Evolutionary conservation across 257 asterid species (phyloP).

Genomic region (Scutellaria baicalensis): DNA sequence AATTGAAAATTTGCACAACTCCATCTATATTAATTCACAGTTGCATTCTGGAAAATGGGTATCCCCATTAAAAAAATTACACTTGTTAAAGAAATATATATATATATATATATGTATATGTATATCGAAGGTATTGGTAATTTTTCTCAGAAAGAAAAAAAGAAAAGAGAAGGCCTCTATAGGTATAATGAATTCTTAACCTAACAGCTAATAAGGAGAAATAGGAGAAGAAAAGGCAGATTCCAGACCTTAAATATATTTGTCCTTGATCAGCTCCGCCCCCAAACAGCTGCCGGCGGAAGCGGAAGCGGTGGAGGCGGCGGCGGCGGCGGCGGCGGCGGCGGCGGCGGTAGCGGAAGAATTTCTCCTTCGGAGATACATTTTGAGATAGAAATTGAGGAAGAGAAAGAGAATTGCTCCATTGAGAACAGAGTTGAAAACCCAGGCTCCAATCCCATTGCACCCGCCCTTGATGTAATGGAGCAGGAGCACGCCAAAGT

Average conservation of each 20-base stretch:
- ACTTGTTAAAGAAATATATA: not conserved
- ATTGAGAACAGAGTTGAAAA: constrained; percentile 63
- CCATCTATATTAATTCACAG: not conserved
- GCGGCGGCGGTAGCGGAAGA: not conserved
- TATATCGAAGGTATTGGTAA: not conserved
- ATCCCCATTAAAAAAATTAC: not conserved
- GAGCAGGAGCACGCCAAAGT: constrained; percentile 52
- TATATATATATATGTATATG: not conserved
- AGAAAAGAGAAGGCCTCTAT: not conserved
- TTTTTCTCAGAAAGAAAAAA: not conserved
- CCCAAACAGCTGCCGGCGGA: not conserved
- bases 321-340: not conserved
- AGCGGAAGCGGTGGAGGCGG: not conserved
- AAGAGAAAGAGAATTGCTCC: constrained; percentile 53
- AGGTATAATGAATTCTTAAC: not conserved
- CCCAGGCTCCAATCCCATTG: constrained; percentile 82
- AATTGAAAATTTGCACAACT: no score
- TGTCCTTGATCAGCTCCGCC: constrained; percentile 16
- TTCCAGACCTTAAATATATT: constrained; percentile 24
- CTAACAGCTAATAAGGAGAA: not conserved
- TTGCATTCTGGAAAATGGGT: not conserved
- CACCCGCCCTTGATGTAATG: constrained; percentile 69
- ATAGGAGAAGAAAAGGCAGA: not conserved
- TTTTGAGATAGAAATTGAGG: constrained; percentile 56
- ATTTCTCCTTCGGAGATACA: constrained; percentile 25